Percentiles rank a stretch among this genome's conserved stretches.
Conservation (phyloP, 108 stramenopile genomes). For the Cyclotella baltica region DNA sequence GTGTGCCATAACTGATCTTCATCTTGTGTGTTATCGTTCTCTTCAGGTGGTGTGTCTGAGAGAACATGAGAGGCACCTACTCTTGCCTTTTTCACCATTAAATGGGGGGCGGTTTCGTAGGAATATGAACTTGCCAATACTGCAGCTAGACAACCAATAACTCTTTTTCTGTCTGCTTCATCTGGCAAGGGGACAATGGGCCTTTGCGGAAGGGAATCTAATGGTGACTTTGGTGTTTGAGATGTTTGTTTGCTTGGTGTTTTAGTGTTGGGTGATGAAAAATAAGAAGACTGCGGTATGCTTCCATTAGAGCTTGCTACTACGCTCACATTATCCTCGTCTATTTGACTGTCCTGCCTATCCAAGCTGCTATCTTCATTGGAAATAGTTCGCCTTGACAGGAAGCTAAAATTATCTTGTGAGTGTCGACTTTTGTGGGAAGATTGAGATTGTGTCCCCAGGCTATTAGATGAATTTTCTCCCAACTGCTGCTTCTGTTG, state of each 20-base stretch:
- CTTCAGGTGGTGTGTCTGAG: not conserved
- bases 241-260: not conserved
- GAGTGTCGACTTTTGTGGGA: not conserved
- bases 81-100: conserved; percentile 33
- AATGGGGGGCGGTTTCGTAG: conserved; percentile 61
- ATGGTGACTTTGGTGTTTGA: conserved; percentile 7
- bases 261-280: not conserved
- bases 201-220: conserved; percentile 35
- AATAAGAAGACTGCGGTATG: conserved; percentile 13
- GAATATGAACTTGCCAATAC: conserved; percentile 73
- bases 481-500: not conserved
- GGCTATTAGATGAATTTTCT: not conserved
- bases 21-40: not conserved
- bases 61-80: not conserved
- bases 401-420: conserved; percentile 9
- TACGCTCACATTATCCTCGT: conserved; percentile 34
- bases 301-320: conserved; percentile 37
- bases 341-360: conserved; percentile 1
- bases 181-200: conserved; percentile 43
- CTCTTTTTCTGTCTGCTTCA: conserved; percentile 48
- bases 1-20: conserved; percentile 2
- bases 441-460: not conserved
- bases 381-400: conserved; percentile 1
- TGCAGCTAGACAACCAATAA: conserved; percentile 78
- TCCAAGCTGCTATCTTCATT: not conserved